Conservation (phyloP, 225 moss, liverwort and hornwort species). For the Sphagnum tenellum region DNA sequence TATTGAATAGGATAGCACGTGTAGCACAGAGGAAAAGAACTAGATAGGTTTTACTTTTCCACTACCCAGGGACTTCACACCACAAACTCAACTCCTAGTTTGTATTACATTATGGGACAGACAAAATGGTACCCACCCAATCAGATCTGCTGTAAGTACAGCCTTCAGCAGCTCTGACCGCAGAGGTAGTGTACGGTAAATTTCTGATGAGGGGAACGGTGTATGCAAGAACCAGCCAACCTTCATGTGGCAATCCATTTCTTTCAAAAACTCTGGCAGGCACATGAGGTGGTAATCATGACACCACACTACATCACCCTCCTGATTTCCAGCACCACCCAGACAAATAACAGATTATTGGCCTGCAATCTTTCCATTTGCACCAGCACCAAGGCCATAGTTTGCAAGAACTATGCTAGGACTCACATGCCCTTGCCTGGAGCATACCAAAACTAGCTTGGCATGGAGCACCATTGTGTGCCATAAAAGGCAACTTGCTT, state of each 20-base stretch:
- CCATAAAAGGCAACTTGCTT: too few species aligned
- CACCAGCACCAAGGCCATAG: too few species aligned
- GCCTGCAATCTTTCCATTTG: too few species aligned
- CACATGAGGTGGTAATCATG: conserved; percentile 96
- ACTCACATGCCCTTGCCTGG: too few species aligned
- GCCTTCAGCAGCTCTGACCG: conserved; percentile 89
- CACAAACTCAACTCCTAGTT: too few species aligned
- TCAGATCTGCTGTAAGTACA: conserved; percentile 71
- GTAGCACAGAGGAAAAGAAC: too few species aligned
- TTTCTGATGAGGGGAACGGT: conserved; percentile 89
- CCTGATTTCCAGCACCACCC: conserved; percentile 18
- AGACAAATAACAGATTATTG: neutral
- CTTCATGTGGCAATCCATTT: conserved; percentile 55
- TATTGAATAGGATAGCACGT: too few species aligned
- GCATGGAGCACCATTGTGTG: too few species aligned
- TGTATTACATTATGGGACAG: neutral
- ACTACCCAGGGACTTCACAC: too few species aligned
- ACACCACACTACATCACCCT: conserved; percentile 91
- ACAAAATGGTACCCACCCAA: conserved; percentile 35
- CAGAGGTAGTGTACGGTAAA: conserved; percentile 69
- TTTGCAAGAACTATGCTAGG: too few species aligned
- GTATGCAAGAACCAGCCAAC: conserved; percentile 93
- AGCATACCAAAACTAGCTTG: too few species aligned
- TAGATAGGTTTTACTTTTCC: too few species aligned
- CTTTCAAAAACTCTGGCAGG: conserved; percentile 75